These are phyloP conservation scores for Alternaria consortialis DNA, from an alignment of 2,329 filamentous ascomycete species.

Conservation along the genomic window DNA sequence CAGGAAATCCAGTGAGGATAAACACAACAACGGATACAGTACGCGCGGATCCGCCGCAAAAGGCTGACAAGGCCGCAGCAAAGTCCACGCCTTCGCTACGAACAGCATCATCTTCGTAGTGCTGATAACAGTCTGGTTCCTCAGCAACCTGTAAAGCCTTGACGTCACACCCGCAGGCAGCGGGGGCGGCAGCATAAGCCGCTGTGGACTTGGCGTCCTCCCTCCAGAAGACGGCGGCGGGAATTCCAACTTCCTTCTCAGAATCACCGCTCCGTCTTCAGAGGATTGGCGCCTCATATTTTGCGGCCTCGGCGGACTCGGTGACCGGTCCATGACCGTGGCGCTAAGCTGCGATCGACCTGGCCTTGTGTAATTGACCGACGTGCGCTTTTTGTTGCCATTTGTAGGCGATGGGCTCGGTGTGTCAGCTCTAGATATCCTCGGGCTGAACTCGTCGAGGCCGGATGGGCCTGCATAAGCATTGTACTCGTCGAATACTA, in stretches of 20 bases:
- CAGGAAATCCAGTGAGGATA: slow-evolving; percentile 72
- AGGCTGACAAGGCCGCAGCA: slow-evolving; percentile 76
- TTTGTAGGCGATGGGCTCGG: slow-evolving; percentile 45
- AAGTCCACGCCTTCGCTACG: slow-evolving; percentile 70
- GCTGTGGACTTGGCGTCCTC: slow-evolving; percentile 32
- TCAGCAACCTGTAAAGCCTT: slow-evolving; percentile 23
- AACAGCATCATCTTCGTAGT: slow-evolving; percentile 69
- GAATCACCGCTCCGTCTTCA: slow-evolving; percentile 41
- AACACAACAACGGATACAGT: slow-evolving; percentile 70
- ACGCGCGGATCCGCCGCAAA: slow-evolving; percentile 71
- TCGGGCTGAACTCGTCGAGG: slow-evolving; percentile 47
- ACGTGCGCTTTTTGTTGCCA: slow-evolving; percentile 33
- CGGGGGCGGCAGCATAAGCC: slow-evolving; percentile 48
- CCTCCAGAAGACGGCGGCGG: slow-evolving; percentile 26
- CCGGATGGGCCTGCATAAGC: slow-evolving; percentile 50
- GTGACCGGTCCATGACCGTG: slow-evolving; percentile 44
- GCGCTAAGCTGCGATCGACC: slow-evolving; percentile 48
- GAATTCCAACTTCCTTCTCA: slow-evolving; percentile 43
- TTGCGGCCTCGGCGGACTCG: slow-evolving; percentile 41
- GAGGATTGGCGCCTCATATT: slow-evolving; percentile 30
- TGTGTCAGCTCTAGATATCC: slow-evolving; percentile 58
- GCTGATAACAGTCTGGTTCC: slow-evolving; percentile 43
- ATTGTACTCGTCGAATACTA: slow-evolving; percentile 57
- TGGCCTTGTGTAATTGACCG: slow-evolving; percentile 38
- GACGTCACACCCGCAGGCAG: slow-evolving; percentile 21